A percentile compares a stretch with the other conserved stretches of the same genome.
These are phyloP conservation scores for Nakazawaea laoshanensis DNA, from an alignment of 805 yeast species.

Conservation along the genomic window DNA sequence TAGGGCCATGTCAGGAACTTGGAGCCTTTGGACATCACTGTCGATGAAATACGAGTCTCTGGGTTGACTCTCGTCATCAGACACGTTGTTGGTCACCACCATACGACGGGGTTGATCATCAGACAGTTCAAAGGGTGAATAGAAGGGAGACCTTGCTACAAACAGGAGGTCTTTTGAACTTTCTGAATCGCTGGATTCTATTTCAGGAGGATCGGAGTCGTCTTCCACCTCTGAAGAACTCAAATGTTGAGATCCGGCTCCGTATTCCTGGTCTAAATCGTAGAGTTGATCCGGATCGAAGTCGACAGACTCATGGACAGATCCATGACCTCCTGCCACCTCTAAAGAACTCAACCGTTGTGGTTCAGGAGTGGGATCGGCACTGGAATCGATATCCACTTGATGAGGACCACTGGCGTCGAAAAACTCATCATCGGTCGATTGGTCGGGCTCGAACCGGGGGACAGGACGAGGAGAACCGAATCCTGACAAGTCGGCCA, in stretches of 20 bases:
- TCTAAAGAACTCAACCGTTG: neutral
- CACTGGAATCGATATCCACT: conserved; percentile 6
- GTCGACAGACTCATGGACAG: neutral
- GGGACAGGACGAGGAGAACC: too few species aligned
- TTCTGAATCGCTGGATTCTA: neutral
- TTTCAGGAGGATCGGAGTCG: neutral
- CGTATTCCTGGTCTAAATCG: too few species aligned
- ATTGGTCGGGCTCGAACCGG: conserved; percentile 1
- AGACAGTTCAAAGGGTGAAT: conserved; percentile 17
- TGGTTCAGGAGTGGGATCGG: conserved; percentile 3
- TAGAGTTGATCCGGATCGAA: too few species aligned
- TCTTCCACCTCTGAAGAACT: neutral
- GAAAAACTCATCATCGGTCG: conserved; percentile 9
- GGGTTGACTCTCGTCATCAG: conserved; percentile 6
- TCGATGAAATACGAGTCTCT: conserved; percentile 5
- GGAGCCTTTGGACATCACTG: conserved; percentile 1
- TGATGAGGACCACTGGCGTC: conserved; percentile 2
- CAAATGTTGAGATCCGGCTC: too few species aligned
- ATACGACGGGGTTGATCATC: conserved; percentile 14
- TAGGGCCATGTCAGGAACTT: conserved; percentile 4
- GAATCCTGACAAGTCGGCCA: too few species aligned
- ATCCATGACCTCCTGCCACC: neutral
- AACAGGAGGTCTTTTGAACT: conserved; percentile 22
- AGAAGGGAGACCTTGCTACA: conserved; percentile 24
- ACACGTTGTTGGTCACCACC: conserved; percentile 15